Conservation (phyloP, 2,329 filamentous ascomycete genomes). For the Penicillium sclerotigenum region DNA sequence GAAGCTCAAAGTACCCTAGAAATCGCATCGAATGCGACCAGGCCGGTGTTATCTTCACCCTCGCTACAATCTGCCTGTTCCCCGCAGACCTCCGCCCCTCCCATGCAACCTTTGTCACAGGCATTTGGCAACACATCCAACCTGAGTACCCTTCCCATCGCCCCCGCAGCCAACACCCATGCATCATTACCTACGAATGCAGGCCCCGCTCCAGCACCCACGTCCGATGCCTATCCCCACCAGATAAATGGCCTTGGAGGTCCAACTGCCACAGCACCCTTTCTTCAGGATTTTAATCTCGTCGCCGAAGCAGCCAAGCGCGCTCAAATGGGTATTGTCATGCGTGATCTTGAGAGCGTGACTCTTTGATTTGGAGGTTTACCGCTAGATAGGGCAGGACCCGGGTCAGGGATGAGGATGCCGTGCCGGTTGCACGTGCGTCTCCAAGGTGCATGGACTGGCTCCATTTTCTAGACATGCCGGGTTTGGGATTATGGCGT, state of each 20-base stretch:
- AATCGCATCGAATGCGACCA: conserved; percentile 10
- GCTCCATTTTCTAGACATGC: conserved; percentile 7
- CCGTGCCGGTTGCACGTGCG: not conserved
- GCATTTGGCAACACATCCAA: conserved; percentile 8
- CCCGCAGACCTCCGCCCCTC: conserved; percentile 13
- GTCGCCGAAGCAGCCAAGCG: conserved; percentile 90
- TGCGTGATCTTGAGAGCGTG: conserved; percentile 69
- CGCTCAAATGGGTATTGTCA: conserved; percentile 83
- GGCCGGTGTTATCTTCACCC: conserved; percentile 16
- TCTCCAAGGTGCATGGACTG: conserved; percentile 10
- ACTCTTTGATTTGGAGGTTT: conserved; percentile 28
- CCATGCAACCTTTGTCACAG: conserved; percentile 17
- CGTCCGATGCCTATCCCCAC: conserved; percentile 22
- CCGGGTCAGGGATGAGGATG: not conserved
- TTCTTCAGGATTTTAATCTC: conserved; percentile 77
- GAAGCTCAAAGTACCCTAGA: conserved; percentile 14
- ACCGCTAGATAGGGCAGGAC: conserved; percentile 8
- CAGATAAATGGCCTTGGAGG: conserved; percentile 29
- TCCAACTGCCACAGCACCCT: conserved; percentile 52
- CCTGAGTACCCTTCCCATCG: conserved; percentile 6
- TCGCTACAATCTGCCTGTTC: conserved; percentile 12
- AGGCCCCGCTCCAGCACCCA: conserved; percentile 6
- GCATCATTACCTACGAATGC: conserved; percentile 10
- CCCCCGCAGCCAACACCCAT: conserved; percentile 13
- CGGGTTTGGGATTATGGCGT: conserved; percentile 5